Percentiles rank a stretch among this genome's conserved stretches.
phyloP scores from a whole-genome alignment of 768 basidiomycete species.

The Podaxis sp. region DNA sequence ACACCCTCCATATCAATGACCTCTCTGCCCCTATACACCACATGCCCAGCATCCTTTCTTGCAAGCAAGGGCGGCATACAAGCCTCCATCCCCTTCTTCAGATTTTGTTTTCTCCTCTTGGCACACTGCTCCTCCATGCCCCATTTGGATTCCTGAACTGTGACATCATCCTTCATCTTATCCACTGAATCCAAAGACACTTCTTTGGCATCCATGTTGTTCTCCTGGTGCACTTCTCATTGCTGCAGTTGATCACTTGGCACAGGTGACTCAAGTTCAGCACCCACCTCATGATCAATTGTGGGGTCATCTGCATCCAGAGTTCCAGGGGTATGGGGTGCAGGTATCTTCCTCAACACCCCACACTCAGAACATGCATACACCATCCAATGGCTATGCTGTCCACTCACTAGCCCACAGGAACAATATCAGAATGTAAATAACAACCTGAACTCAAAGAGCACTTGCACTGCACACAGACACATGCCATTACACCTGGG shows the following conservation, averaged over 20 bases:
- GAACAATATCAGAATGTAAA: background rate
- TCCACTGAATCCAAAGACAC: background rate
- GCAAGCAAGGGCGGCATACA: constrained; percentile 62
- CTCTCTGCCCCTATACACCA: constrained; percentile 66
- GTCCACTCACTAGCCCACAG: constrained; percentile 28
- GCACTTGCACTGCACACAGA: constrained; percentile 64
- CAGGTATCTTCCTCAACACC: constrained; percentile 64
- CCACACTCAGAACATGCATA: constrained; percentile 63
- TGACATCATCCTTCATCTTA: background rate
- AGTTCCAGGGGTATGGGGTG: constrained; percentile 36
- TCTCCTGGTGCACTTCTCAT: background rate
- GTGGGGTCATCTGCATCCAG: background rate
- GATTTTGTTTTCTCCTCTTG: background rate
- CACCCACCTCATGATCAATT: background rate
- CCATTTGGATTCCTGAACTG: background rate
- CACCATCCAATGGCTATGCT: constrained; percentile 54
- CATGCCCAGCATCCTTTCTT: constrained; percentile 57
- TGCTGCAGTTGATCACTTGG: background rate
- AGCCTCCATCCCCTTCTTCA: constrained; percentile 26
- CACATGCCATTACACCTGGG: constrained; percentile 63
- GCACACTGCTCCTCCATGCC: background rate
- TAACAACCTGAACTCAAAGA: background rate
- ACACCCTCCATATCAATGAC: constrained; percentile 22
- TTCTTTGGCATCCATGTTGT: background rate
- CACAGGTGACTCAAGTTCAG: background rate